Conservation (phyloP, 2,329 filamentous ascomycete species). For the Trichophyton benhamiae region DNA sequence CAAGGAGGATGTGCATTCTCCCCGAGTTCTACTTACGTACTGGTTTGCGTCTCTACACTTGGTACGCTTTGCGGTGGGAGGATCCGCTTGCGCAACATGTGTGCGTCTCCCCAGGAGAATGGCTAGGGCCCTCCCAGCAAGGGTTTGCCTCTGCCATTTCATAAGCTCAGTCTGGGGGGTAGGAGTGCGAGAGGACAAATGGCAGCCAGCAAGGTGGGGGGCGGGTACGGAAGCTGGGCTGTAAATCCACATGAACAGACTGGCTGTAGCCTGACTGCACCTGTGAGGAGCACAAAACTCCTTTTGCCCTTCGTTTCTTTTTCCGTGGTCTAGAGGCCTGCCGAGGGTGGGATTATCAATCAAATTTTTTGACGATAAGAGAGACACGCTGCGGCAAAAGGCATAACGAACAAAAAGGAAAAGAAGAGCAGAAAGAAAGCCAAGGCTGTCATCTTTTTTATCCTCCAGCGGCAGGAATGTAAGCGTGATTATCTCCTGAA, state of each 20-base stretch:
- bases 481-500: not conserved
- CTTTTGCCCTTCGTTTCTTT: not conserved
- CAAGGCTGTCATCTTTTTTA: not conserved
- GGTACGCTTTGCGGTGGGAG: not conserved
- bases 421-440: not conserved
- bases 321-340: not conserved
- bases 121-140: not conserved
- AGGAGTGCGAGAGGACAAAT: not conserved
- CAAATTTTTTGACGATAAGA: not conserved
- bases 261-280: not conserved
- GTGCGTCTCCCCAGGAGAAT: not conserved
- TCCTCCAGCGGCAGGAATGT: not conserved
- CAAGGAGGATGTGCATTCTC: not conserved
- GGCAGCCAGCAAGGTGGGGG: not conserved
- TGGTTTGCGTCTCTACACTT: not conserved
- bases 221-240: not conserved
- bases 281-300: not conserved
- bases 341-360: slow-evolving; percentile 1
- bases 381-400: not conserved
- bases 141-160: not conserved
- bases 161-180: not conserved
- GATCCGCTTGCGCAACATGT: not conserved
- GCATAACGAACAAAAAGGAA: not conserved
- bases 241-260: not conserved
- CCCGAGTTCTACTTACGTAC: not conserved